A percentile compares a stretch with the other conserved stretches of the same genome.
These are phyloP conservation scores for Vinca minor DNA, from an alignment of 257 asterid genomes.

Conservation along the genomic window DNA sequence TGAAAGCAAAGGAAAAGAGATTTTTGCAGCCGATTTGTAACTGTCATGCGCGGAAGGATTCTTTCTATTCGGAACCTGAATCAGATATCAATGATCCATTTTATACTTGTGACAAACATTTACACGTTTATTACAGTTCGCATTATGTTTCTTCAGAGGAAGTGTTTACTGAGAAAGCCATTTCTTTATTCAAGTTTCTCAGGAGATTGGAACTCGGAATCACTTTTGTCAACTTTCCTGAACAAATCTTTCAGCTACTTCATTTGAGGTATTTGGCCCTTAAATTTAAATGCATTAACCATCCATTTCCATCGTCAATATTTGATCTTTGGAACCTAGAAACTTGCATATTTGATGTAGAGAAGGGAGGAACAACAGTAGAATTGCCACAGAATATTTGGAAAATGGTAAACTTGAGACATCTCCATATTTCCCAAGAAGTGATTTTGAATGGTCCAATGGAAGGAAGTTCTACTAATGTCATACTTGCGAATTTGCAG, in stretches of 20 bases:
- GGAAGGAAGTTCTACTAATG: too few relatives aligned
- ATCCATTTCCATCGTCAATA: background rate
- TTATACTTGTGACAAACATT: background rate
- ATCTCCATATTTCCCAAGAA: too few relatives aligned
- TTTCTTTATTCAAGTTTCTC: background rate
- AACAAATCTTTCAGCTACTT: background rate
- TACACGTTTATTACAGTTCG: background rate
- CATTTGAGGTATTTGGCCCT: conserved; percentile 5
- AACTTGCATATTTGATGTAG: conserved; percentile 3
- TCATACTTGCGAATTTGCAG: too few relatives aligned
- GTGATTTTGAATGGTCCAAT: too few relatives aligned
- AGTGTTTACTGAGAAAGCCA: background rate
- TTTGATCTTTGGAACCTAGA: conserved; percentile 5
- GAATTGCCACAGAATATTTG: background rate
- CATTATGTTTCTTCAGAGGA: background rate
- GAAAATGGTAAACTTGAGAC: too few relatives aligned
- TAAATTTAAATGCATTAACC: background rate
- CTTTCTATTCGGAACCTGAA: too few relatives aligned
- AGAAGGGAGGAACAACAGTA: background rate
- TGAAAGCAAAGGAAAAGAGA: conserved; percentile 1
- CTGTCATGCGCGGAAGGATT: background rate
- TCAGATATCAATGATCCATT: background rate
- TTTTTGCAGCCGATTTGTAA: background rate
- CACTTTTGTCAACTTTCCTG: background rate
- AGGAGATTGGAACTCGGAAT: background rate